These are phyloP conservation scores for Gastroboletus turbinatus DNA, from an alignment of 1,284 basidiomycete species.

Conservation along the genomic window DNA sequence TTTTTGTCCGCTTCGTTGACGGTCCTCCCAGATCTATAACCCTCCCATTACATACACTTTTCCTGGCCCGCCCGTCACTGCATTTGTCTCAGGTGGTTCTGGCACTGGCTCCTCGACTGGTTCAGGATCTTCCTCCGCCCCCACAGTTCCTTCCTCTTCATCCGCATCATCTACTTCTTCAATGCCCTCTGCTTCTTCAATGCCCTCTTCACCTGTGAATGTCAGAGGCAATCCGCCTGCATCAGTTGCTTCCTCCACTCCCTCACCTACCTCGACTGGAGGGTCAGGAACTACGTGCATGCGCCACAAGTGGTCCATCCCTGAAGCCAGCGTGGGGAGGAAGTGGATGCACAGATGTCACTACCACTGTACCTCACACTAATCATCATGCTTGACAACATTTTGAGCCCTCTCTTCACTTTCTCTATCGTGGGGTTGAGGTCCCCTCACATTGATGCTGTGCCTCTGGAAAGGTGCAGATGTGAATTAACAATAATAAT, in stretches of 20 bases:
- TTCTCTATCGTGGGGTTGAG: not conserved
- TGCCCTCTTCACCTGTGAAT: constrained; percentile 3
- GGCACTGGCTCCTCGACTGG: constrained; percentile 11
- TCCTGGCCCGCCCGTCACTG: constrained; percentile 38
- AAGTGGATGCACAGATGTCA: constrained; percentile 27
- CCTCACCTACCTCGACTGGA: constrained; percentile 7
- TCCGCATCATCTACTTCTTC: not conserved
- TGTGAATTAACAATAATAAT: not conserved
- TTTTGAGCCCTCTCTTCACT: not conserved
- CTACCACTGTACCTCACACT: constrained; percentile 15
- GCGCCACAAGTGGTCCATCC: constrained; percentile 12
- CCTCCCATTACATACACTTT: constrained; percentile 33
- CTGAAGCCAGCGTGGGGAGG: not conserved
- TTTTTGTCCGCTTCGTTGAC: not conserved
- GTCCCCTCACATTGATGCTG: not conserved
- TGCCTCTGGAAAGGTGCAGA: constrained; percentile 10
- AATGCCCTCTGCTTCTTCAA: too few relatives aligned
- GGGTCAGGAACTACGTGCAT: constrained; percentile 18
- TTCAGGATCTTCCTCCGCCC: constrained; percentile 9
- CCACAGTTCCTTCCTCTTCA: constrained; percentile 2
- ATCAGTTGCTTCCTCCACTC: not conserved
- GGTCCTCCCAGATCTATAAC: constrained; percentile 36
- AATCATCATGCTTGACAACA: not conserved
- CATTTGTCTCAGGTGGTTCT: constrained; percentile 15
- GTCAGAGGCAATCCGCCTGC: constrained; percentile 2